A percentile compares a stretch with the other conserved stretches of the same genome.
Evolutionary conservation across 768 basidiomycete genomes (phyloP).

Genomic region (Piloderma croceum): DNA sequence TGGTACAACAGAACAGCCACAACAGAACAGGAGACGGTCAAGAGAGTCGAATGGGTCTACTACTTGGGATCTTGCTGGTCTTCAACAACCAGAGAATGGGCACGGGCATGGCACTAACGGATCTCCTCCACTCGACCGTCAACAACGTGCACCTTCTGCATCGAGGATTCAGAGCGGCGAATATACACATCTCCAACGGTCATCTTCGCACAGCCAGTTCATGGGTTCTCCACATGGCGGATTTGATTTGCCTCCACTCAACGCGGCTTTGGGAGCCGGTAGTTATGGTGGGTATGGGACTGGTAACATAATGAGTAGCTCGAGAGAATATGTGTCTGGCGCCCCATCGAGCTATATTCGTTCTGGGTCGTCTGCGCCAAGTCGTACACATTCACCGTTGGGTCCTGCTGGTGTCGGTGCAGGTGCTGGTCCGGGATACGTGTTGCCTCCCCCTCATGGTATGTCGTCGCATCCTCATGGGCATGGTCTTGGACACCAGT

Average conservation of each 20-base stretch:
- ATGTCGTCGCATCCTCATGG: constrained; percentile 25
- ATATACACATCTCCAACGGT: constrained; percentile 28
- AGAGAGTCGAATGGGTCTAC: constrained; percentile 29
- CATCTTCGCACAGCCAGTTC: constrained; percentile 30
- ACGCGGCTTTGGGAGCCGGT: constrained; percentile 31
- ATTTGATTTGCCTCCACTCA: constrained; percentile 61
- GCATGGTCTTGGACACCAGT: no score
- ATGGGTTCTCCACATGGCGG: constrained; percentile 37
- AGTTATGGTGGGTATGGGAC: constrained; percentile 34
- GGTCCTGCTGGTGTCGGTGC: constrained; percentile 39
- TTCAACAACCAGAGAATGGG: no score
- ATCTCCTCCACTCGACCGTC: no score
- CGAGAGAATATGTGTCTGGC: constrained; percentile 29
- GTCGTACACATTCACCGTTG: constrained; percentile 67
- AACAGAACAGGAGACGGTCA: constrained; percentile 27
- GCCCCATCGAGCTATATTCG: constrained; percentile 55
- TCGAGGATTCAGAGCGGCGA: constrained; percentile 22
- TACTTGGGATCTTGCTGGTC: constrained; percentile 32
- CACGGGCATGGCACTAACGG: no score
- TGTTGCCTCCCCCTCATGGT: constrained; percentile 34
- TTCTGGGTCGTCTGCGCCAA: constrained; percentile 61
- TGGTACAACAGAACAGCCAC: constrained; percentile 32
- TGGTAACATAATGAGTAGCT: constrained; percentile 17
- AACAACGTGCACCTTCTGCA: constrained; percentile 9
- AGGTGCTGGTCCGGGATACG: constrained; percentile 34